Evolutionary conservation across 108 stramenopile genomes (phyloP).

Genomic region (Stephanodiscus triporus): DNA sequence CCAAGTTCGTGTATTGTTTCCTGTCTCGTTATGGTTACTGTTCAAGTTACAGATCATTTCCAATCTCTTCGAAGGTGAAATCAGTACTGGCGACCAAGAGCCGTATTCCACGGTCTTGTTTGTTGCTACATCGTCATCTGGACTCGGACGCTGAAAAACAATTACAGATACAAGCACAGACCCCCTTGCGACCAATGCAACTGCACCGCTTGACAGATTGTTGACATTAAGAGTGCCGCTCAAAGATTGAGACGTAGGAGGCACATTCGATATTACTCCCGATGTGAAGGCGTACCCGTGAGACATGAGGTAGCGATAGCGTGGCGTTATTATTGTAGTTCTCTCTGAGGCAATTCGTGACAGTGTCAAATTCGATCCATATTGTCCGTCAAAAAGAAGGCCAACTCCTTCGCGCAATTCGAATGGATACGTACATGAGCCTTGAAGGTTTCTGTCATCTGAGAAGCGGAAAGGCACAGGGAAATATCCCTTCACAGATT

Average conservation of each 20-base stretch:
- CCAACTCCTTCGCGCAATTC: slow-evolving; percentile 46
- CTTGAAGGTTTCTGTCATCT: not conserved
- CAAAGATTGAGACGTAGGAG: slow-evolving; percentile 61
- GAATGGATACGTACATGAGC: slow-evolving; percentile 48
- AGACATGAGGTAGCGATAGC: slow-evolving; percentile 47
- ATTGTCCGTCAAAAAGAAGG: slow-evolving; percentile 37
- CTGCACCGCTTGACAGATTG: slow-evolving; percentile 51
- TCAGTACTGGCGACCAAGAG: slow-evolving; percentile 57
- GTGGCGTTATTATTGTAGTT: slow-evolving; percentile 40
- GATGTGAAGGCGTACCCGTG: slow-evolving; percentile 66
- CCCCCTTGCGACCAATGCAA: slow-evolving; percentile 62
- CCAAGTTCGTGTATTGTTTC: slow-evolving; percentile 39
- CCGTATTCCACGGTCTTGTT: slow-evolving; percentile 2
- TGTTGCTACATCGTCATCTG: slow-evolving; percentile 4
- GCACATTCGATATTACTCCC: slow-evolving; percentile 56
- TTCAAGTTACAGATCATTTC: slow-evolving; percentile 56
- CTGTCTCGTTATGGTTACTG: not conserved
- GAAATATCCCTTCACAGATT: slow-evolving; percentile 39
- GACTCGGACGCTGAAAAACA: slow-evolving; percentile 51
- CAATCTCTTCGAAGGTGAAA: slow-evolving; percentile 47
- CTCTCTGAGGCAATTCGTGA: slow-evolving; percentile 3
- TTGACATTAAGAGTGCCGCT: slow-evolving; percentile 49
- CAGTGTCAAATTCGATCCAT: slow-evolving; percentile 3
- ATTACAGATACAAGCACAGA: slow-evolving; percentile 49
- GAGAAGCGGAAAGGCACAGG: slow-evolving; percentile 44